phyloP scores from a whole-genome alignment of 2,329 filamentous ascomycete genomes.

The Zasmidium cellare region DNA sequence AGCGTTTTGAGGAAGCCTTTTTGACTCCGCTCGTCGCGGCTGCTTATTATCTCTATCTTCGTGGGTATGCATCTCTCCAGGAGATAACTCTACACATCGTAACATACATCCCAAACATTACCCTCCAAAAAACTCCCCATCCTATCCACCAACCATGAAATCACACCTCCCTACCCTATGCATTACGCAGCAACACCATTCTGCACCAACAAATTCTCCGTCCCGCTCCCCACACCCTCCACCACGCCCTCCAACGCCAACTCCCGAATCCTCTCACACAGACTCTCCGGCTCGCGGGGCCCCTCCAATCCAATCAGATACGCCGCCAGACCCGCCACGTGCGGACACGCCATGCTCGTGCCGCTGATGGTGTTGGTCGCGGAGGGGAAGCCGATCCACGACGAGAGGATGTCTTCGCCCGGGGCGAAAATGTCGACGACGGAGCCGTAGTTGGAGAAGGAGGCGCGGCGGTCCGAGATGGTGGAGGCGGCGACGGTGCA shows the following conservation, averaged over 20 bases:
- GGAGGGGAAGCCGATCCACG: slow-evolving; percentile 48
- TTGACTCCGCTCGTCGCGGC: too few relatives aligned
- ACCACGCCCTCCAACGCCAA: slow-evolving; percentile 12
- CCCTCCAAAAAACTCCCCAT: too few relatives aligned
- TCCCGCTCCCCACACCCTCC: slow-evolving; percentile 9
- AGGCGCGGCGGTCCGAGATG: slow-evolving; percentile 31
- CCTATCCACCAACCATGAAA: too few relatives aligned
- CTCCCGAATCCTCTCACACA: slow-evolving; percentile 14
- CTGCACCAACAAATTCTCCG: slow-evolving; percentile 15
- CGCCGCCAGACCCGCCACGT: slow-evolving; percentile 26
- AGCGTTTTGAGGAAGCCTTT: too few relatives aligned
- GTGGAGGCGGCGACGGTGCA: slow-evolving; percentile 40
- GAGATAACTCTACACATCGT: too few relatives aligned
- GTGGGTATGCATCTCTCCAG: too few relatives aligned
- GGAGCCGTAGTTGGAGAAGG: slow-evolving; percentile 42
- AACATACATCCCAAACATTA: too few relatives aligned
- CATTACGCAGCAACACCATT: slow-evolving; percentile 12
- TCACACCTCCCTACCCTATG: too few relatives aligned
- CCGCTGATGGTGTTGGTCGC: slow-evolving; percentile 50
- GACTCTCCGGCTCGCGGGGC: slow-evolving; percentile 2
- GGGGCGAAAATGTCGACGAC: slow-evolving; percentile 47
- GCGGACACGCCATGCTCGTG: slow-evolving; percentile 44
- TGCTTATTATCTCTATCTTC: too few relatives aligned
- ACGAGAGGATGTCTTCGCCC: slow-evolving; percentile 51
- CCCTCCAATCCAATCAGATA: slow-evolving; percentile 20